Evolutionary conservation across 2,329 filamentous ascomycete genomes (phyloP).

Genomic region (Pleochaeta shiraiana): DNA sequence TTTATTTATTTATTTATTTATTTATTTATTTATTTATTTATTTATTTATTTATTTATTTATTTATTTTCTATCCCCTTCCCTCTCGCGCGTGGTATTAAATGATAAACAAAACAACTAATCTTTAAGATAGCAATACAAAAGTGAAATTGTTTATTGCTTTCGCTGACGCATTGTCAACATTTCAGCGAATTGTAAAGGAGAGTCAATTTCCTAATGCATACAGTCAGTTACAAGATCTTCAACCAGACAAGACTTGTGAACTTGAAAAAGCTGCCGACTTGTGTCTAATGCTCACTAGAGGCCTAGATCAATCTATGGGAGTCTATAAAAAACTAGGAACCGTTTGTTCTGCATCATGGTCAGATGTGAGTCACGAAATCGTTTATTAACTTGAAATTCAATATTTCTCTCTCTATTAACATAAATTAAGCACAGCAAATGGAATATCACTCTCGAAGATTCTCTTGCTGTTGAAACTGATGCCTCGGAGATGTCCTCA

Average conservation of each 20-base stretch:
- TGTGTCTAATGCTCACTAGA: slow-evolving; percentile 25
- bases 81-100: too few species aligned
- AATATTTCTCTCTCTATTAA: too few species aligned
- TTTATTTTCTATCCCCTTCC: neutral
- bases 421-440: slow-evolving; percentile 7
- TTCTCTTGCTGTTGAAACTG: slow-evolving; percentile 5
- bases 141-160: slow-evolving; percentile 34
- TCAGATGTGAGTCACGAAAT: slow-evolving; percentile 16
- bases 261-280: slow-evolving; percentile 33
- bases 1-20: too few species aligned
- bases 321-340: slow-evolving; percentile 21
- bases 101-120: slow-evolving; percentile 8
- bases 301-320: slow-evolving; percentile 22
- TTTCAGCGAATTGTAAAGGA: slow-evolving; percentile 28
- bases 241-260: slow-evolving; percentile 34
- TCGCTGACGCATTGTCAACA: slow-evolving; percentile 28
- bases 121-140: slow-evolving; percentile 31
- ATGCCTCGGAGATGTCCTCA: slow-evolving; percentile 7
- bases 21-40: too few species aligned
- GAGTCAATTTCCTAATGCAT: slow-evolving; percentile 28
- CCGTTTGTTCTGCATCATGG: slow-evolving; percentile 21
- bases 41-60: too few species aligned
- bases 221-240: slow-evolving; percentile 29
- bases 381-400: too few species aligned
- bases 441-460: slow-evolving; percentile 20